Base-by-base conservation (phyloP, 257 asterid genomes). In the Solanum pinnatisectum region DNA sequence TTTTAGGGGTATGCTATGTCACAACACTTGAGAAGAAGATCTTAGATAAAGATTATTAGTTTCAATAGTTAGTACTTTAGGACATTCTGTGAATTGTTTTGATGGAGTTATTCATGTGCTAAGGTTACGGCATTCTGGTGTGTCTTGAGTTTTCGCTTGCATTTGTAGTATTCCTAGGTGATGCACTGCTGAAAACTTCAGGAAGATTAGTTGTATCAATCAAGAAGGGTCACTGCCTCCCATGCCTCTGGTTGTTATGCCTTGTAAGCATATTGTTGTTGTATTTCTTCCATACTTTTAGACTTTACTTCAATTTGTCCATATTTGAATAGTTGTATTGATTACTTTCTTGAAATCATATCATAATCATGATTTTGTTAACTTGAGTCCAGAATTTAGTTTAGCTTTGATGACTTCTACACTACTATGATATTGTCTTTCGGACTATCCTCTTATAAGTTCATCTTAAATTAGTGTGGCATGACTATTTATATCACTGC, bases 261-360 rank as follows among this genome's bases (percentile, higher is more conserved):
- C 87, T 82, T 93, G 96, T 93, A 95, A 93, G 93, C 95, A 92
- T 91, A 92, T n/a, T 91, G 39, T 25, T 78, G 92, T 90, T 94
- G 93, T 90, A 89, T 91, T 88, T 70, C 86, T 84, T 84, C 90
- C 88, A 90, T 86, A 85, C 81, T 27, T 89, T 88, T 89, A 90
- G 30, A 88, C 91, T 91, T 92, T 90, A 91, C 87, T 33, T 90
- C 89, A 89, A 87, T 93, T 92, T 91, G 96, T 93, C 92, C 89
- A 95, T 95, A 92, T 84, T 90, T 87, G 89, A 86, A 89, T 86
- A 90, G 90, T 86, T 91, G 93, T 91, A 90, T 91, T 90, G 91
- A 78, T 87, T 85, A 90, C 37, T 8, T 85, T 5, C 78, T 85
- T 27, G 82, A 15, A 39, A 5, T 68, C 60, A 14, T 85, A 85